Evolutionary conservation across 2,329 filamentous ascomycete species (phyloP), one percentile per base, ranked within the genome.

Genomic region (Sporothrix pallida): DNA sequence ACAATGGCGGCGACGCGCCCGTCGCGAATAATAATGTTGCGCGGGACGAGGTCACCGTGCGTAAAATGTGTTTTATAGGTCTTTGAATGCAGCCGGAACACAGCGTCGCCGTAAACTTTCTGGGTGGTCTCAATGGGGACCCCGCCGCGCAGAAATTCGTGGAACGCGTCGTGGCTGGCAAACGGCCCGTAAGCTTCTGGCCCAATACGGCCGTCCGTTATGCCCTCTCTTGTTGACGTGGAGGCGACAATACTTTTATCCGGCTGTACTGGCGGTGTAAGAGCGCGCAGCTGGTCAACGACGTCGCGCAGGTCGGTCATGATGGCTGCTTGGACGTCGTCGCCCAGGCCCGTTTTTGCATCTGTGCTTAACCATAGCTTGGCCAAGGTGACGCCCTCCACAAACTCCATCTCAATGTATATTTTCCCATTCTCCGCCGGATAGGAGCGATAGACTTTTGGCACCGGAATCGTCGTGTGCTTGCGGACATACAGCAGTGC

Each of bases 11-110:
- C 79, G 23, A 86, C 78, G 12, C 81, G 78, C 17, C 82, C 82
- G 1, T 80, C 82, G 5, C 78, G 75, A 1, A 82, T 78, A 5
- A 87, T 74, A 42, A 87, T 84, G 72, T 87, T 87, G 4, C 83
- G 76, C 2, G 80, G 81, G 10, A 86, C 5, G 90, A 90, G 82
- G 89, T 87, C 77, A 87, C 86, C 9, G 83, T 89, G 80, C 81
- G 87, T 75, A 86, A 84, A 26, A 20, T 52, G 42, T 10, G 60
- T 62, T 7, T 46, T 58, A 58, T 74, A 71, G 10, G 26, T 26
- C 37, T 15, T 71, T 7, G 68, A 31, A n/a, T 74, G 72, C 5
- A 48, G 68, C n/a, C 67, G 20, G 8, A 67, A 56, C 31, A 74
- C 56, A 10, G 56, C 65, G 17, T 69, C 44, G 0, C 67, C 56